These are phyloP conservation scores for Phytophthora pluvialis DNA, from an alignment of 352 stramenopile genomes.

Conservation along the genomic window DNA sequence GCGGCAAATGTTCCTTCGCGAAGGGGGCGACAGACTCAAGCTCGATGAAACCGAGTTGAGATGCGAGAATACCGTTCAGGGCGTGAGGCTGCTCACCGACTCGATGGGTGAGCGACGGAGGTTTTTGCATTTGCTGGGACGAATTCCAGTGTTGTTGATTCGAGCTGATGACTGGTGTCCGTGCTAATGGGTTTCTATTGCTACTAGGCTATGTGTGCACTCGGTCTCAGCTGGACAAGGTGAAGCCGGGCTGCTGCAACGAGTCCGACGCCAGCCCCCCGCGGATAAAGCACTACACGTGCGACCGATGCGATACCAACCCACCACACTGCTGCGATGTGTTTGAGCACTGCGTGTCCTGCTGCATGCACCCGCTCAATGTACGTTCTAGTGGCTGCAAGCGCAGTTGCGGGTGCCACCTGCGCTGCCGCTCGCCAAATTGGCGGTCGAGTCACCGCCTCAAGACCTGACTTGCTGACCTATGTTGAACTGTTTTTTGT, in stretches of 20 bases:
- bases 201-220: conserved; percentile 58
- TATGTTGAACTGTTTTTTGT: conserved; percentile 18
- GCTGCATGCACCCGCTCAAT: conserved; percentile 83
- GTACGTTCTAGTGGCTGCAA: conserved; percentile 33
- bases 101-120: conserved; percentile 45
- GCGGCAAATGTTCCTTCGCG: conserved; percentile 52
- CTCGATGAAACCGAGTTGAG: conserved; percentile 36
- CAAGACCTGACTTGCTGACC: conserved; percentile 9
- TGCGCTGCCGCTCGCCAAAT: neutral
- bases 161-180: neutral
- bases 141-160: neutral
- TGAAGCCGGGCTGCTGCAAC: conserved; percentile 64
- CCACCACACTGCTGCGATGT: conserved; percentile 73
- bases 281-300: conserved; percentile 65
- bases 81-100: conserved; percentile 55
- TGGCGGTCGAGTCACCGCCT: conserved; percentile 13
- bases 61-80: conserved; percentile 70
- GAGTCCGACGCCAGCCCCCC: conserved; percentile 55
- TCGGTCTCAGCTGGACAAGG: conserved; percentile 47
- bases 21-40: conserved; percentile 56
- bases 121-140: conserved; percentile 6
- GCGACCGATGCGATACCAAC: conserved; percentile 67
- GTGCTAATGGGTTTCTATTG: neutral
- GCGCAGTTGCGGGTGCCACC: conserved; percentile 7
- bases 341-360: conserved; percentile 79